Evolutionary conservation across 1,139 yeast species (phyloP).

Genomic region (Nakaseomyces bracarensis): DNA sequence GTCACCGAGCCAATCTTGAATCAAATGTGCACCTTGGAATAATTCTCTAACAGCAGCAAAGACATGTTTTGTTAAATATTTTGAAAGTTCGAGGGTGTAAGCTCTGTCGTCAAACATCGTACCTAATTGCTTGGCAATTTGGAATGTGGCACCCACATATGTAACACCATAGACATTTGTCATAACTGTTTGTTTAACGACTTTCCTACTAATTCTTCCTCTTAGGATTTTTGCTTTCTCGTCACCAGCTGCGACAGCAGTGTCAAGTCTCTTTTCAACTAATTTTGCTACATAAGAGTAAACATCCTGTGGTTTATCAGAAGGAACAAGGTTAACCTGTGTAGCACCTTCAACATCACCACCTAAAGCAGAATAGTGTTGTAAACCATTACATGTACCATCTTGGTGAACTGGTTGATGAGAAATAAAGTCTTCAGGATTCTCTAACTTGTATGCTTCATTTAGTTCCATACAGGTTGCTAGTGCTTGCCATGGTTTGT

Average conservation of each 20-base stretch:
- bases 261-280: constrained; percentile 49
- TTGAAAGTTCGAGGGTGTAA: constrained; percentile 38
- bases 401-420: constrained; percentile 94
- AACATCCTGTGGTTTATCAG: constrained; percentile 84
- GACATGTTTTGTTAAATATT: constrained; percentile 69
- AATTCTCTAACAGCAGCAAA: constrained; percentile 78
- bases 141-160: constrained; percentile 84
- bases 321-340: constrained; percentile 80
- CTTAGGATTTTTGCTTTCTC: constrained; percentile 34
- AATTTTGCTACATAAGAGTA: constrained; percentile 74
- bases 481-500: constrained; percentile 92
- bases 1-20: constrained; percentile 93
- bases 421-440: constrained; percentile 68
- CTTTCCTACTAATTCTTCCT: constrained; percentile 70
- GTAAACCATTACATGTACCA: constrained; percentile 96
- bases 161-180: constrained; percentile 98
- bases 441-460: constrained; percentile 60
- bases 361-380: constrained; percentile 96
- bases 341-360: constrained; percentile 93
- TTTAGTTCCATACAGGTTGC: constrained; percentile 76
- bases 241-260: constrained; percentile 51
- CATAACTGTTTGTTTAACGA: constrained; percentile 96
- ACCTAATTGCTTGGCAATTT: constrained; percentile 61
- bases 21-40: constrained; percentile 86
- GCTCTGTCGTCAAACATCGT: constrained; percentile 38